These are phyloP conservation scores for Lactarius hatsudake DNA, from an alignment of 768 basidiomycete genomes.

Conservation along the genomic window DNA sequence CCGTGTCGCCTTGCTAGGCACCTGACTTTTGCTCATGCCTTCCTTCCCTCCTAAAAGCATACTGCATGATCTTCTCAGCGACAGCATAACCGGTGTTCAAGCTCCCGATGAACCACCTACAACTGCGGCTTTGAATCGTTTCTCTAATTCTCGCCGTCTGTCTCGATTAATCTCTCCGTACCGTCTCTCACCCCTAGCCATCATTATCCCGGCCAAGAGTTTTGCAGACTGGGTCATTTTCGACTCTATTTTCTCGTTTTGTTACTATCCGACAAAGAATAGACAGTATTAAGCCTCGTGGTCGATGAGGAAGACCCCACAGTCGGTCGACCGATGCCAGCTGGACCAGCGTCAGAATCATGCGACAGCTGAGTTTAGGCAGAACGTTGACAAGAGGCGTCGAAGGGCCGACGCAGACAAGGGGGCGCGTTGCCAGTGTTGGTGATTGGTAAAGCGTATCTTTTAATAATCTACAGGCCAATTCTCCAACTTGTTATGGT, in stretches of 20 bases:
- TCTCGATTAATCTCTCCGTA: background rate
- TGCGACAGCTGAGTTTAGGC: background rate
- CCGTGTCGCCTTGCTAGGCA: no score
- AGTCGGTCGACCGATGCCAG: background rate
- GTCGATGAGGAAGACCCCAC: background rate
- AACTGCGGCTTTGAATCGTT: background rate
- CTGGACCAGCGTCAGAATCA: background rate
- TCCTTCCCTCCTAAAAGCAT: no score
- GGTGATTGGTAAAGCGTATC: no score
- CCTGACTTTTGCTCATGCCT: no score
- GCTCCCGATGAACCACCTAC: background rate
- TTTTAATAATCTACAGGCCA: no score
- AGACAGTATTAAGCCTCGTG: no score
- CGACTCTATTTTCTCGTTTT: background rate
- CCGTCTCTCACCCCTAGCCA: background rate
- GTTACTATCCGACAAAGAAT: background rate
- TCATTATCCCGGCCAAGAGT: background rate
- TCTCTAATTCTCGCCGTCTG: background rate
- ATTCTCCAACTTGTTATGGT: no score
- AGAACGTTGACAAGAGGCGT: background rate
- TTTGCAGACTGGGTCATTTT: background rate
- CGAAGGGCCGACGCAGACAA: background rate
- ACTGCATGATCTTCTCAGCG: no score
- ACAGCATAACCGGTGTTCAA: no score
- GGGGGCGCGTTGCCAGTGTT: background rate